Base-by-base conservation (phyloP, 2,329 filamentous ascomycete species). In the Fusarium sacchari region DNA sequence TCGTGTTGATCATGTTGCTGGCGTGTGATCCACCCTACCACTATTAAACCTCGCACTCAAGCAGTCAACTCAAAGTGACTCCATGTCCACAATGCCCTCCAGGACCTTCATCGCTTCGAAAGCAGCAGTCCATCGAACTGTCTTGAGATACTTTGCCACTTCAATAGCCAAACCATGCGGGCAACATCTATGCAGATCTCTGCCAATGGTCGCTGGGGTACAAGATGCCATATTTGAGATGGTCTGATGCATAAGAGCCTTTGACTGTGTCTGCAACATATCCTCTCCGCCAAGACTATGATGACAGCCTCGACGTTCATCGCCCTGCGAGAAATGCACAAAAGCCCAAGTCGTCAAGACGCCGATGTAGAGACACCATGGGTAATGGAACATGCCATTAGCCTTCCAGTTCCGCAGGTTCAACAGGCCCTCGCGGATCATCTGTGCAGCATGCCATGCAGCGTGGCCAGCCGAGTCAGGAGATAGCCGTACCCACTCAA, bases 401-500 rank as follows among this genome's bases (percentile, higher is more conserved):
- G 50, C 50, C 14, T 53, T 53, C 50, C 50, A 37, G 9, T 28
- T n/a, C 6, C 34, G 20, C 2, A 53, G 10, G 24, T 53, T 53
- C 0, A 53, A 5, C 0, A 53, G 3, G 4, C 34, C 50, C 2
- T 53, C 50, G 14, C 34, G 50, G 5, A 37, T 53, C 50, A 53
- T 53, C 34, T 53, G 50, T 10, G 50, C 24, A 17, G 50, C 34
- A 22, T 53, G 50, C 50, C 50, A 53, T 2, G 50, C 20, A 18
- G 50, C 32, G 39, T 53, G 20, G 2, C 20, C 24, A 2, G 50
- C 50, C 10, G 50, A 53, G 2, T 28, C 50, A 4, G 50, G 50
- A 12, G 34, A 28, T 0, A n/a, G 3, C 0, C 24, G 24, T 2
- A 53, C 24, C 50, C 50, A 53, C 0, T 53, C 14, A 10, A 13